phyloP scores from a whole-genome alignment of 768 basidiomycete genomes.

The Mycena galopus region DNA sequence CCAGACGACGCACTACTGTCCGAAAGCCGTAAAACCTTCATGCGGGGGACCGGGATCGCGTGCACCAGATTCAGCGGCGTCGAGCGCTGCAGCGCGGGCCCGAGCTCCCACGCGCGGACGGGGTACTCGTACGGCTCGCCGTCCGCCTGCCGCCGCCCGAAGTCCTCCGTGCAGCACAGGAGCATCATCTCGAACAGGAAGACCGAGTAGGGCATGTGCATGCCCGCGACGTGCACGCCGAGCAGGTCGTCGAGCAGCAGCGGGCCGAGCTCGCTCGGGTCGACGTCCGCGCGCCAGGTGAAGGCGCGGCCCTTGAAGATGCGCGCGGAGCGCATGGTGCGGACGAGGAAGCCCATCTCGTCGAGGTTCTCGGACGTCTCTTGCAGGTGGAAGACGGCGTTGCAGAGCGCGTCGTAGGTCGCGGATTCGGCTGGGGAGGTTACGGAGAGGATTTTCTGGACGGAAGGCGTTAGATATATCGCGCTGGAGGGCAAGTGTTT shows the following conservation, averaged over 20 bases:
- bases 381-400: slow-evolving; percentile 44
- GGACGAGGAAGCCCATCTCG: slow-evolving; percentile 53
- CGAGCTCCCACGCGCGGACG: slow-evolving; percentile 53
- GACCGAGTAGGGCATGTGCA: slow-evolving; percentile 40
- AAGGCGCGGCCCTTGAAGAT: slow-evolving; percentile 46
- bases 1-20: slow-evolving; percentile 45
- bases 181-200: slow-evolving; percentile 53
- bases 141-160: slow-evolving; percentile 20
- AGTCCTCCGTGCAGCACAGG: slow-evolving; percentile 49
- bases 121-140: slow-evolving; percentile 45
- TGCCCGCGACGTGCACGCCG: slow-evolving; percentile 39
- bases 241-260: slow-evolving; percentile 53
- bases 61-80: slow-evolving; percentile 46
- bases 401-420: slow-evolving; percentile 52
- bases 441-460: slow-evolving; percentile 41
- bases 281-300: slow-evolving; percentile 40
- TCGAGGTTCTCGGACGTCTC: slow-evolving; percentile 51
- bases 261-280: slow-evolving; percentile 47
- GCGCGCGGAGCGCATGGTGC: slow-evolving; percentile 47
- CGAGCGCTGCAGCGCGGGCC: slow-evolving; percentile 47
- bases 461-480: background rate
- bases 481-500: background rate
- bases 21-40: slow-evolving; percentile 44
- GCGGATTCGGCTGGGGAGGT: slow-evolving; percentile 44
- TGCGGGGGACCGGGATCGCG: slow-evolving; percentile 45